Evolutionary conservation across 1,284 basidiomycete species (phyloP).

Genomic region (Xerocomus nothofagi): DNA sequence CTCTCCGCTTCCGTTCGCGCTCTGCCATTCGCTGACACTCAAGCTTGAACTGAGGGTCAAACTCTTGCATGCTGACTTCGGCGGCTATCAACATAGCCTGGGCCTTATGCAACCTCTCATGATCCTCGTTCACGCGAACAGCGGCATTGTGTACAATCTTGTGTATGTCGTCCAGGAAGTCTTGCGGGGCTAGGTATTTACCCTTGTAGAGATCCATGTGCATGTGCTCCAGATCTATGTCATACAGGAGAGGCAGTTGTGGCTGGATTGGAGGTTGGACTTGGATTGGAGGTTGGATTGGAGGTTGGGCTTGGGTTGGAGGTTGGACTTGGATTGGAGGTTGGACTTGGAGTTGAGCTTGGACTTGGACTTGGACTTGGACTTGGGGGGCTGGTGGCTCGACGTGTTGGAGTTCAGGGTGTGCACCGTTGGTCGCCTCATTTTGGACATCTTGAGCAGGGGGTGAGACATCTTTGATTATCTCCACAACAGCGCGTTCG

Average conservation of each 20-base stretch:
- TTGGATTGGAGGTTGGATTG: conserved; percentile 16
- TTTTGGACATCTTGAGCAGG: conserved; percentile 29
- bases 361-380: conserved; percentile 35
- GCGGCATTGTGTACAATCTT: conserved; percentile 91
- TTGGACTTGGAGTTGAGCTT: conserved; percentile 16
- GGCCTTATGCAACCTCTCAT: conserved; percentile 78
- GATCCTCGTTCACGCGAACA: conserved; percentile 63
- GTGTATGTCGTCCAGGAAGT: conserved; percentile 86
- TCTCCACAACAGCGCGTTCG: conserved; percentile 46
- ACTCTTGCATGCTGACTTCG: conserved; percentile 85
- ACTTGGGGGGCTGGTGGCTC: conserved; percentile 29
- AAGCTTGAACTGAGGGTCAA: conserved; percentile 78
- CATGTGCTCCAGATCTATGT: conserved; percentile 92
- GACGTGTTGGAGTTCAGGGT: conserved; percentile 24
- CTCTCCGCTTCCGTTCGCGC: conserved; percentile 71
- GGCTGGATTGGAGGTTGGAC: conserved; percentile 10
- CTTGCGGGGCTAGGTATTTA: conserved; percentile 84
- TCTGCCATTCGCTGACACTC: conserved; percentile 91
- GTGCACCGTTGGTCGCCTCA: conserved; percentile 35
- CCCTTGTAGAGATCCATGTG: conserved; percentile 84
- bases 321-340: conserved; percentile 9
- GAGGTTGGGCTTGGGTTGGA: conserved; percentile 19
- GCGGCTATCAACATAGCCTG: conserved; percentile 90
- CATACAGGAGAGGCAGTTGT: conserved; percentile 47
- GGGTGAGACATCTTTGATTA: conserved; percentile 38